Conservation (phyloP, 1,139 yeast species). For the Scheffersomyces insectosa region DNA sequence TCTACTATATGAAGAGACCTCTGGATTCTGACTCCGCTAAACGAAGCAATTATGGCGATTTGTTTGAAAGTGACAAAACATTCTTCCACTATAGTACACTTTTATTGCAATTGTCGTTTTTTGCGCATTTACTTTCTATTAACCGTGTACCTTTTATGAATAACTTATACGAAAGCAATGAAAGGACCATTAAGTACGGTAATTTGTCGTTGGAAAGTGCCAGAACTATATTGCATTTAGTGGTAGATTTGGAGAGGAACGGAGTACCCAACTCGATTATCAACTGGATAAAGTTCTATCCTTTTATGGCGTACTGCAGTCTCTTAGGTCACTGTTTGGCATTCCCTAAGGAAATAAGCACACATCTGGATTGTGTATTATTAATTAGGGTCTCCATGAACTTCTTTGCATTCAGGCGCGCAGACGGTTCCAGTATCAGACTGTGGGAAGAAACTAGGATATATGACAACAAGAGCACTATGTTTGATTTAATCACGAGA, state of each 20-base stretch:
- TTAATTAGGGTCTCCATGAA: conserved; percentile 18
- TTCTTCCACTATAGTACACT: conserved; percentile 3
- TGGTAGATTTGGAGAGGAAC: conserved; percentile 7
- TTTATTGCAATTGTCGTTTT: conserved; percentile 10
- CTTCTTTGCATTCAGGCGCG: conserved; percentile 6
- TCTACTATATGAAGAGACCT: conserved; percentile 4
- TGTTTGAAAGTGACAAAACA: background rate
- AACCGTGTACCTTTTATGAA: conserved; percentile 13
- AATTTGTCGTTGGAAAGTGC: conserved; percentile 11
- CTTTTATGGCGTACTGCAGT: conserved; percentile 16
- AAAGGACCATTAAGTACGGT: conserved; percentile 7
- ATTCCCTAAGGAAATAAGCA: conserved; percentile 3
- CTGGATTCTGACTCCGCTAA: background rate
- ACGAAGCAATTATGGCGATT: background rate
- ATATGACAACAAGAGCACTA: conserved; percentile 7
- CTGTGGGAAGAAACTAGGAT: background rate
- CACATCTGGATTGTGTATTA: conserved; percentile 13
- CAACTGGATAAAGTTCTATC: conserved; percentile 34
- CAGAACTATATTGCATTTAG: conserved; percentile 9
- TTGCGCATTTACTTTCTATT: conserved; percentile 11
- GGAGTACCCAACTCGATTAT: conserved; percentile 22
- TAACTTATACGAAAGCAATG: conserved; percentile 1
- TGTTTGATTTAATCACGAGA: conserved; percentile 13
- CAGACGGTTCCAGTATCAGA: conserved; percentile 3
- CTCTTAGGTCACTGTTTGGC: conserved; percentile 7